Base-by-base conservation (phyloP, 805 yeast species). In the Saccharomycopsis sp. region DNA sequence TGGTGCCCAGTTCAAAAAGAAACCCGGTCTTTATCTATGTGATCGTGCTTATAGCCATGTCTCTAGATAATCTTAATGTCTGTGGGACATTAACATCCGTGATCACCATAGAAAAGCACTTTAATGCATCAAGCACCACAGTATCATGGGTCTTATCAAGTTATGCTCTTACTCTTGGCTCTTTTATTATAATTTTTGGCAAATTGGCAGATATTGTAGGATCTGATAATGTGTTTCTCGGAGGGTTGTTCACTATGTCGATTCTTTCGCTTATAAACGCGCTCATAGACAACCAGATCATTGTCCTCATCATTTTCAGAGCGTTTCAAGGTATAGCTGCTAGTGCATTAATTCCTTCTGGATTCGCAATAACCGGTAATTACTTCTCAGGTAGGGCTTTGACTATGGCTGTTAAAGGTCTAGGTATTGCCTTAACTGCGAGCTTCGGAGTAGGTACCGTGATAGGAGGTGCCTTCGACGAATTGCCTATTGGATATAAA, bases 251-350 rank as follows among this genome's bases (percentile, higher is more conserved):
- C 35, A 23, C 58, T 7, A 58, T 68, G 44, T 65, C 69, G 2
- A 49, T 73, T 1, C 63, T 66, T 47, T 66, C 73, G 2, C 64
- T 77, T 12, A 63, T 76, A 2, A 63, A 69, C 60, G 80, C 78
- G 0, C 62, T 70, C 2, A 70, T 77, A 52, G 68, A 69, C 15
- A 66, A 73, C n/a, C 68, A 55, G 1, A 58, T 67, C 54, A 71
- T 68, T 51, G 75, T 67, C 1, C 64, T 77, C 53, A 73, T 76
- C 56, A 72, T 77, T 0, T 70, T 78, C 53, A 68, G 81, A 62
- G 79, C 80, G 1, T 55, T 78, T 0, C 82, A 78, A 63, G 81
- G 81, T 5, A 64, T 76, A 7, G 70, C 73, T 25, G 82, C 75
- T 1, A 72, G 81, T 1, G 70, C 74, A 1, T 56, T 75, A 7